These are phyloP conservation scores for Lonicera japonica DNA, from an alignment of 129 eudicot species.

Conservation along the genomic window DNA sequence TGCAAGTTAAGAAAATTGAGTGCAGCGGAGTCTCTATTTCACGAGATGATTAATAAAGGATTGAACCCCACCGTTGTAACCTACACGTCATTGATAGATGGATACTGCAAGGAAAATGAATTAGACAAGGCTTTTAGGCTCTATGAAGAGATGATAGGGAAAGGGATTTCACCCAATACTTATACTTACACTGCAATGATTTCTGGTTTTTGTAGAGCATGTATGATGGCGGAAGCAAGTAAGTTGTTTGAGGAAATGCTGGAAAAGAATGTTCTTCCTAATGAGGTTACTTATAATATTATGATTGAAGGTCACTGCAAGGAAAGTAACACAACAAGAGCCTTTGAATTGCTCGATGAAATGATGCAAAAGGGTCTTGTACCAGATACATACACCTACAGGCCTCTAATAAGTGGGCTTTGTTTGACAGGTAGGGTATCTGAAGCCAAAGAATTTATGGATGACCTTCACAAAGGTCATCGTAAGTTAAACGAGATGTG, in stretches of 20 bases:
- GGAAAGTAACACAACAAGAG: constrained; percentile 47
- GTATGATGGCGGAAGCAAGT: constrained; percentile 56
- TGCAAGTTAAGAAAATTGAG: constrained; percentile 57
- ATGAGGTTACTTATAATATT: constrained; percentile 79
- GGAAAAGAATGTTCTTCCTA: constrained; percentile 48
- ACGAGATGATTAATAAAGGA: constrained; percentile 44
- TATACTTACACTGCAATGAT: constrained; percentile 66
- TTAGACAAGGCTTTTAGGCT: constrained; percentile 57
- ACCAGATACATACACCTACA: constrained; percentile 84
- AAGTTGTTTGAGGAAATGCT: constrained; percentile 57
- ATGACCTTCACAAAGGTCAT: constrained; percentile 52
- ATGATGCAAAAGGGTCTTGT: constrained; percentile 66
- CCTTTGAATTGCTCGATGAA: constrained; percentile 56
- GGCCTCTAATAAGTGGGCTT: constrained; percentile 79
- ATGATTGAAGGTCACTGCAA: constrained; percentile 72
- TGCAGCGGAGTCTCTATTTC: constrained; percentile 40
- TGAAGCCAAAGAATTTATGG: constrained; percentile 75
- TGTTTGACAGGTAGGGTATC: constrained; percentile 50
- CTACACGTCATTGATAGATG: constrained; percentile 70
- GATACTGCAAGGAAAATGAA: constrained; percentile 56
- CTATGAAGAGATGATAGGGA: constrained; percentile 79
- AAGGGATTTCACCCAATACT: constrained; percentile 63
- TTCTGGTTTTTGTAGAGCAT: constrained; percentile 57
- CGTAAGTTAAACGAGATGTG: constrained; percentile 72
- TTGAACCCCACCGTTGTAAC: constrained; percentile 73